Evolutionary conservation across 2,329 filamentous ascomycete genomes (phyloP).

Genomic region (Akanthomyces lecanii): DNA sequence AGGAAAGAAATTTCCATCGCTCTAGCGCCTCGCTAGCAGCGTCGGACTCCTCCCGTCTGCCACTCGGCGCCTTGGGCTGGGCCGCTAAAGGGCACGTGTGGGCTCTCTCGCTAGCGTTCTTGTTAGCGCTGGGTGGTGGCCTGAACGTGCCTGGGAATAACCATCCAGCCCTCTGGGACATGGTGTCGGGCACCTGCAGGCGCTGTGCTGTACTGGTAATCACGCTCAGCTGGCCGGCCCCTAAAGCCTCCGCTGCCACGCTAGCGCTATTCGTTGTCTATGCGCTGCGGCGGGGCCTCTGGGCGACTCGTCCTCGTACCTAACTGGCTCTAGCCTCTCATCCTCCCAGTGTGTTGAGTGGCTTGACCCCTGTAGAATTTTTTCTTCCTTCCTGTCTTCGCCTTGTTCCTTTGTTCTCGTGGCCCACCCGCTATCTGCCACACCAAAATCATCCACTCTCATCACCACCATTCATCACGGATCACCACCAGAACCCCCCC

Average conservation of each 20-base stretch:
- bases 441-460: neutral
- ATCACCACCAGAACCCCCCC: neutral
- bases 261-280: neutral
- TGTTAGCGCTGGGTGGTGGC: neutral
- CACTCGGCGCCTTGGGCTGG: neutral
- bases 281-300: constrained; percentile 5
- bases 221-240: neutral
- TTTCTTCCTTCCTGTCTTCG: neutral
- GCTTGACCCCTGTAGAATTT: neutral
- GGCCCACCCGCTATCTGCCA: neutral
- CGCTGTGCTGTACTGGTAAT: neutral
- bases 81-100: constrained; percentile 6
- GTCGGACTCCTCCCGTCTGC: neutral
- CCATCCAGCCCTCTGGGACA: neutral
- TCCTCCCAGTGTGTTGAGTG: too few relatives aligned
- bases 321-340: neutral
- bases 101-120: neutral
- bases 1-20: neutral
- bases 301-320: neutral
- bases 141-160: neutral
- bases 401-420: neutral
- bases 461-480: neutral
- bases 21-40: neutral
- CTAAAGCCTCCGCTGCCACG: neutral
- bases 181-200: neutral